These are phyloP conservation scores for Porphyra umbilicalis DNA, from an alignment of 31 red algal species.

Conservation along the genomic window DNA sequence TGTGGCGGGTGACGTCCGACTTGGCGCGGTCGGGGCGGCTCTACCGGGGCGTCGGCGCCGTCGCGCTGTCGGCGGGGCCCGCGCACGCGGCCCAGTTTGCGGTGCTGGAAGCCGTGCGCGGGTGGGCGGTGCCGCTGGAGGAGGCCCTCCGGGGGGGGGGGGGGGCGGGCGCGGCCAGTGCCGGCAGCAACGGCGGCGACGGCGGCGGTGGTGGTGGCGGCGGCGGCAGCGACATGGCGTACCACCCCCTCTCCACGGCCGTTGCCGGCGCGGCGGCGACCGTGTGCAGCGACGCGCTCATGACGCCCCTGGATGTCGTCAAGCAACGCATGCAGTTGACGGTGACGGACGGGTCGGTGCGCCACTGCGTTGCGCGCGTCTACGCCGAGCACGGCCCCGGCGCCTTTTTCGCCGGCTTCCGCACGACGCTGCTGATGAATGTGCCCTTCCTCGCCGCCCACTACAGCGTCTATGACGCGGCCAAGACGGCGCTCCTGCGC, in stretches of 20 bases:
- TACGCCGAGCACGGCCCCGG: conserved; percentile 44
- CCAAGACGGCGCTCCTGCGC: conserved; percentile 12
- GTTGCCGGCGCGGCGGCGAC: conserved; percentile 67
- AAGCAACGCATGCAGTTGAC: conserved; percentile 92
- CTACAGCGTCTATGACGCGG: conserved; percentile 67
- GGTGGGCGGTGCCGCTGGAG: conserved; percentile 3
- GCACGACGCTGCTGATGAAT: conserved; percentile 75
- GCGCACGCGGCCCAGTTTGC: conserved; percentile 92
- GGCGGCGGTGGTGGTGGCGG: not conserved
- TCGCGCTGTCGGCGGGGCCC: conserved; percentile 70
- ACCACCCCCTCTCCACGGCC: conserved; percentile 46
- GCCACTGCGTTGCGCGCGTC: conserved; percentile 26
- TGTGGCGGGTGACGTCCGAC: not conserved
- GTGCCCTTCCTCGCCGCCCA: conserved; percentile 77
- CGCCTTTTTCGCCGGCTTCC: conserved; percentile 83
- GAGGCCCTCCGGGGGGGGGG: not conserved
- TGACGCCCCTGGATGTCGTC: conserved; percentile 90
- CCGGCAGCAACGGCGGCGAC: not conserved
- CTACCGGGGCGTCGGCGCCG: conserved; percentile 72
- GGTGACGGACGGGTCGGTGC: conserved; percentile 15
- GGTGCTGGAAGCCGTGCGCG: conserved; percentile 50
- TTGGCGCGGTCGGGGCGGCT: not conserved
- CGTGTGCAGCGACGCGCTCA: conserved; percentile 64
- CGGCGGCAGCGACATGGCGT: conserved; percentile 8
- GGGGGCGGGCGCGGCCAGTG: not conserved